Evolutionary conservation across 768 basidiomycete species (phyloP), one percentile per base, ranked within the genome.

Genomic region (Xerocomellus dryophilus): DNA sequence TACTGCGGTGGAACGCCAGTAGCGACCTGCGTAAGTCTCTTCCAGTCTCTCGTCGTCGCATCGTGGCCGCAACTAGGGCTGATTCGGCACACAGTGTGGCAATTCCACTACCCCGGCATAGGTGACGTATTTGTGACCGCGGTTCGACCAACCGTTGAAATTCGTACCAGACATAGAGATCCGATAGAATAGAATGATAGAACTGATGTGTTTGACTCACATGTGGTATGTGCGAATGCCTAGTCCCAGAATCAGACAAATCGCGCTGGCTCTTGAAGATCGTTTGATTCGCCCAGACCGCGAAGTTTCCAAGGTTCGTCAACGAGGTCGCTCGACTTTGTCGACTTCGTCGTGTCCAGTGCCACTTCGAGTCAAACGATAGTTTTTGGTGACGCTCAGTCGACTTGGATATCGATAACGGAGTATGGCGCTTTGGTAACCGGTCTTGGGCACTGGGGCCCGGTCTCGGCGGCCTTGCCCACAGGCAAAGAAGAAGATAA

Each of bases 1-100:
- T 43, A 40, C 35, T 62, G 64, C 25, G 57, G 27, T 7, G 21
- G 8, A 17, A 42, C 40, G 11, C 50, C 44, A 0, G 58, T 62
- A 14, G 43, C 36, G n/a, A 59, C 64, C 6, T 65, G 62, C 43
- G 60, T 58, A 45, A 48, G 62, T 62, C 21, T 12, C 7, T 29
- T 18, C 20, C 20, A 7, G 4, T 27, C n/a, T 39, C 38, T 47
- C n/a, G 21, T 35, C 21, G 27, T 43, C 7, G 43, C 5, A 2
- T 12, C 18, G 6, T 6, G 15, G 7, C n/a, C n/a, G 10, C 9
- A 32, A 6, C 12, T 18, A n/a, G 31, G 7, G 31, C 34, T 59
- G 25, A 61, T 29, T 39, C 9, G 12, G 27, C 20, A 25, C 9
- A n/a, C 48, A 65, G 62, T 65, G 64, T 38, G 62, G 60, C 2